Conservation (phyloP, 2,329 filamentous ascomycete species). For the Paraphaeosphaeria minitans region DNA sequence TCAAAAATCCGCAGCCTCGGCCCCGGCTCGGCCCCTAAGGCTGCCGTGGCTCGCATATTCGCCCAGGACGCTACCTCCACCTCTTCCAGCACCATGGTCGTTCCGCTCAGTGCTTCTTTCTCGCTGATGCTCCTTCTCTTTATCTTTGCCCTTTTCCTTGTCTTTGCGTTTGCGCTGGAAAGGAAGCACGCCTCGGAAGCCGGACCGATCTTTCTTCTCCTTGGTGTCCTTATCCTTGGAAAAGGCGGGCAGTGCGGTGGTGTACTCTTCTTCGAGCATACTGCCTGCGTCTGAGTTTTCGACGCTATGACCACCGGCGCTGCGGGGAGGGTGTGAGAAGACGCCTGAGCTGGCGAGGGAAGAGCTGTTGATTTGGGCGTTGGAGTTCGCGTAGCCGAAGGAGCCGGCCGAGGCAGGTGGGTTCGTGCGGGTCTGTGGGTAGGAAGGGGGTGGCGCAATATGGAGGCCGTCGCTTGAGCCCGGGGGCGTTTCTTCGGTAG, state of each 20-base stretch:
- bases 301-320: conserved; percentile 31
- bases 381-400: conserved; percentile 31
- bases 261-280: conserved; percentile 44
- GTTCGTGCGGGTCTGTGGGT: conserved; percentile 35
- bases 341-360: conserved; percentile 25
- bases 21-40: conserved; percentile 16
- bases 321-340: conserved; percentile 32
- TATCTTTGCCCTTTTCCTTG: conserved; percentile 32
- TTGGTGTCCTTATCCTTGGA: conserved; percentile 40
- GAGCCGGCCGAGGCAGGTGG: conserved; percentile 29
- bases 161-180: conserved; percentile 45
- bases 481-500: conserved; percentile 44
- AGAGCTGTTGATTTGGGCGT: conserved; percentile 34
- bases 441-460: conserved; percentile 39
- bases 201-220: conserved; percentile 45
- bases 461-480: conserved; percentile 44
- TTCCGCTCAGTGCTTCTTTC: conserved; percentile 27
- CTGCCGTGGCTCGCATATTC: conserved; percentile 22
- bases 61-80: conserved; percentile 28
- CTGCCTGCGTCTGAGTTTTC: conserved; percentile 45
- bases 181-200: conserved; percentile 46
- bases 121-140: conserved; percentile 28
- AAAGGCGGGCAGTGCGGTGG: conserved; percentile 45
- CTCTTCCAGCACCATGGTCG: conserved; percentile 15
- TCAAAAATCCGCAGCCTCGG: conserved; percentile 40